Base-by-base conservation (phyloP, 2,329 filamentous ascomycete species). In the Cladosporium sp. region DNA sequence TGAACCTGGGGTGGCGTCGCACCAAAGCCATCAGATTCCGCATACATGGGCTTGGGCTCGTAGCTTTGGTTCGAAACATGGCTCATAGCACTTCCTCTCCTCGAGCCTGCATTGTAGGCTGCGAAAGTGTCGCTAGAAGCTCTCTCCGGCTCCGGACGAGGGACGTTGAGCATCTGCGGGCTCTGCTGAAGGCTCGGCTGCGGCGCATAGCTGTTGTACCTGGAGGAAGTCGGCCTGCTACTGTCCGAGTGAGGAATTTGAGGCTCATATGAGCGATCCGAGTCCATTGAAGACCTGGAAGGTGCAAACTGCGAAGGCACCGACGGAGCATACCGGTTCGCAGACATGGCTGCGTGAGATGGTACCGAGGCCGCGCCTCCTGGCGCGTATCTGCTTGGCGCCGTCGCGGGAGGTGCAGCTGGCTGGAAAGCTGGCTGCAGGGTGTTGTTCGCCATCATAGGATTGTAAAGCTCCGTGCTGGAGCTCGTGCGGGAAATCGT, bases 401-500 rank as follows among this genome's bases (percentile, higher is more conserved):
- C 60, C 5, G 61, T 54, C 1, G 56, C 53, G 6, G 57, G 44
- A 7, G 54, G 43, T 9, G 56, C 31, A 14, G 54, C 53, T 16
- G 33, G 56, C 9, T 55, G 55, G 50, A 34, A 56, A 44, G 45
- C 37, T 43, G n/a, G 60, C 49, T 34, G 66, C 55, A 16, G 61
- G n/a, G 59, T 54, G 62, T 79, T 44, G 41, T 55, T 59, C 38
- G 54, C 58, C 59, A 63, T 58, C 55, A 64, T 82, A 4, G 76
- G 72, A 9, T 84, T 84, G 65, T 93, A 95, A 5, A 87, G 71
- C 59, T 96, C 91, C 43, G 89, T 82, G 61, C 79, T 83, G 4
- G 79, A 81, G 13, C 76, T 78, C 4, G 87, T 93, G 3, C 73
- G 69, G 46, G 72, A 76, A 42, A 76, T 62, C n/a, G 62, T 63